These are phyloP conservation scores for Melaleuca alternifolia DNA, from an alignment of 345 rosid genomes.

Conservation along the genomic window DNA sequence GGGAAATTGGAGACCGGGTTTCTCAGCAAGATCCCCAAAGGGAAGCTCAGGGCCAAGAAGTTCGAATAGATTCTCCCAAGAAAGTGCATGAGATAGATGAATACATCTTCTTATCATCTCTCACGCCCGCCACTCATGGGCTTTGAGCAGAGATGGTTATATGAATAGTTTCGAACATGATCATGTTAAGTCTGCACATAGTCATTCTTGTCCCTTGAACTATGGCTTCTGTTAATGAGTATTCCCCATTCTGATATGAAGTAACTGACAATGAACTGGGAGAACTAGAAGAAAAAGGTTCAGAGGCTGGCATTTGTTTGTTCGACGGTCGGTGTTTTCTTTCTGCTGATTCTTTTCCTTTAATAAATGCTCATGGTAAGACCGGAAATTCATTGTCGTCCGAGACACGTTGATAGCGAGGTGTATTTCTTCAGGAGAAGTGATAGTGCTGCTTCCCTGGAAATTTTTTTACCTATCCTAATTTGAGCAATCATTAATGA, in stretches of 20 bases:
- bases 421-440: not conserved
- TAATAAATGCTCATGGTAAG: not conserved
- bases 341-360: not conserved
- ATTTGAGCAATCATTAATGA: not conserved
- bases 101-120: not conserved
- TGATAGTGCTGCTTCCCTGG: not conserved
- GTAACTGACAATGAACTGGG: not conserved
- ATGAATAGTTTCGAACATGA: not conserved
- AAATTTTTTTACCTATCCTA: not conserved
- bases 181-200: not conserved
- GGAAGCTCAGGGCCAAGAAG: conserved; percentile 56
- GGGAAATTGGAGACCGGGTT: conserved; percentile 49
- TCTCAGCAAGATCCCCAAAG: conserved; percentile 72
- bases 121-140: not conserved
- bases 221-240: not conserved
- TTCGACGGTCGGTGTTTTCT: not conserved
- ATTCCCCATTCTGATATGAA: not conserved
- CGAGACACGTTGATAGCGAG: not conserved
- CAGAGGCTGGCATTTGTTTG: not conserved
- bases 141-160: not conserved
- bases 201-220: not conserved
- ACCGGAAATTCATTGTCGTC: not conserved
- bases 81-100: not conserved
- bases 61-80: conserved; percentile 23
- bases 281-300: not conserved